Evolutionary conservation across 305 asterid genomes (phyloP).

Genomic region (Lippia alba): DNA sequence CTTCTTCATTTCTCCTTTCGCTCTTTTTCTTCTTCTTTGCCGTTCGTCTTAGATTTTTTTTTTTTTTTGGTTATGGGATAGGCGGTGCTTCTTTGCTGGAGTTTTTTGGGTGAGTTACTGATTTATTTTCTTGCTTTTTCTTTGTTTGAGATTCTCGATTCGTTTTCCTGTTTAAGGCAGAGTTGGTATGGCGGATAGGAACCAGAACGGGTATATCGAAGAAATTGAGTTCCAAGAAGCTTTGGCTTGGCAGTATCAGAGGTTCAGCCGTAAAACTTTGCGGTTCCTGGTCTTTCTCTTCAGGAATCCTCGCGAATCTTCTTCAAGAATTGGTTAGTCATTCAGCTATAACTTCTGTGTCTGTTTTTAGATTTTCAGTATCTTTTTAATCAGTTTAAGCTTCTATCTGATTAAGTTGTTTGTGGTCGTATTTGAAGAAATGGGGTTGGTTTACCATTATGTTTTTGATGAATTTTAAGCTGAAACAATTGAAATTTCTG

Average conservation of each 20-base stretch:
- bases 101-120: too few species aligned
- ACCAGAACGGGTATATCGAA: slow-evolving; percentile 76
- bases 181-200: slow-evolving; percentile 86
- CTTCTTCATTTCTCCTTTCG: too few species aligned
- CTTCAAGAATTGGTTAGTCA: slow-evolving; percentile 57
- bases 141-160: too few species aligned
- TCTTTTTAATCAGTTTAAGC: not conserved
- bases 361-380: not conserved
- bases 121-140: too few species aligned
- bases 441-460: not conserved
- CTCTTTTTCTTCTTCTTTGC: too few species aligned
- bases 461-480: not conserved
- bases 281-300: slow-evolving; percentile 80
- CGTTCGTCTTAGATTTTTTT: too few species aligned
- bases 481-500: too few species aligned
- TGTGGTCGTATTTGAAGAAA: not conserved
- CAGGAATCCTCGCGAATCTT: slow-evolving; percentile 54
- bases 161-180: too few species aligned
- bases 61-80: too few species aligned
- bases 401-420: not conserved
- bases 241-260: slow-evolving; percentile 59
- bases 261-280: slow-evolving; percentile 64
- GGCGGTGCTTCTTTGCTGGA: too few species aligned
- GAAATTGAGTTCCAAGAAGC: slow-evolving; percentile 79
- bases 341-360: not conserved